Evolutionary conservation across 2,329 filamentous ascomycete species (phyloP).

Genomic region (Stachybotrys elegans): DNA sequence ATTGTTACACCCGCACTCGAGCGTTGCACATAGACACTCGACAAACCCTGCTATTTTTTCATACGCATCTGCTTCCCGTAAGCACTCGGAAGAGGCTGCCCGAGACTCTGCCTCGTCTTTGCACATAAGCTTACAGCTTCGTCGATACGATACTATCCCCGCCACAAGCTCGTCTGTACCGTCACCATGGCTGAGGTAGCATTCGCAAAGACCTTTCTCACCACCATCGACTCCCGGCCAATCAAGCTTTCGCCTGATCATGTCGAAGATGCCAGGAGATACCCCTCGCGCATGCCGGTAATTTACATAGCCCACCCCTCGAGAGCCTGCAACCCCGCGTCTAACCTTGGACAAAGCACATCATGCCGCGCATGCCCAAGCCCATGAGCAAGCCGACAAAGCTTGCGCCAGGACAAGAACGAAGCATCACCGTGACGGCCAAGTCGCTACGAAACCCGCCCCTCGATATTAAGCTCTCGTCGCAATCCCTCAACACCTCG

Average conservation of each 20-base stretch:
- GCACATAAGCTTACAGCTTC: no score
- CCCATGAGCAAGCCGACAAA: slow-evolving; percentile 45
- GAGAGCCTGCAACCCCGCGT: slow-evolving; percentile 7
- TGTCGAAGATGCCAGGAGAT: slow-evolving; percentile 78
- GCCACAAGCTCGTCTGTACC: no score
- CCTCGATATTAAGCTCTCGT: slow-evolving; percentile 61
- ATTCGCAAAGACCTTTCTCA: slow-evolving; percentile 81
- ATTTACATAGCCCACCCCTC: slow-evolving; percentile 6
- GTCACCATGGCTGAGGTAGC: slow-evolving; percentile 69
- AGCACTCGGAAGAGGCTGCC: no score
- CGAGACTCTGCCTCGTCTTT: no score
- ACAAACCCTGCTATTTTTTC: no score
- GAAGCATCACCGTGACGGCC: slow-evolving; percentile 54
- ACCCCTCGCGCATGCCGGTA: slow-evolving; percentile 74
- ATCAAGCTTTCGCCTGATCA: slow-evolving; percentile 83
- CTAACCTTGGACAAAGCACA: slow-evolving; percentile 47
- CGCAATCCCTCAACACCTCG: slow-evolving; percentile 62
- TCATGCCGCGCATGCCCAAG: slow-evolving; percentile 62
- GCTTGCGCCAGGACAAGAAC: slow-evolving; percentile 47
- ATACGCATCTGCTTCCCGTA: no score
- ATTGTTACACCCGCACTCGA: no score
- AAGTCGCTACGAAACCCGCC: slow-evolving; percentile 74
- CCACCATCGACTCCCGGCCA: slow-evolving; percentile 71
- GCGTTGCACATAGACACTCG: no score
- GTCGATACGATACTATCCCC: no score